A percentile compares a stretch with the other conserved stretches of the same genome.
Evolutionary conservation across 345 rosid species (phyloP).

Genomic region (Limnanthes douglasii): DNA sequence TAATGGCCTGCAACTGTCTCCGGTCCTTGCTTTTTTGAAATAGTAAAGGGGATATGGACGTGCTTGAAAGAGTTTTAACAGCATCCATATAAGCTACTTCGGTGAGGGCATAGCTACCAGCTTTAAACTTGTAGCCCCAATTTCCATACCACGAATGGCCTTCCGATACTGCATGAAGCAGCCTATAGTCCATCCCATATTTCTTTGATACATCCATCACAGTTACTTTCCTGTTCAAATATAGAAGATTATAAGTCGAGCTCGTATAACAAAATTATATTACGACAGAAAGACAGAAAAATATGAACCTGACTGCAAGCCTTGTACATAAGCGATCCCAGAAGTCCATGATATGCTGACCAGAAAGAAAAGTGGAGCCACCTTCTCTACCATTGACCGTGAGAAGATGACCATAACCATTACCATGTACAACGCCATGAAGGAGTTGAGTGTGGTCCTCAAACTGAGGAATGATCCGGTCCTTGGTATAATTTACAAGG

Average conservation of each 20-base stretch:
- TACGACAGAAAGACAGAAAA: not conserved
- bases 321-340: constrained; percentile 51
- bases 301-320: constrained; percentile 32
- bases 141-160: constrained; percentile 59
- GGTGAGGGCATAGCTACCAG: constrained; percentile 51
- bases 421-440: constrained; percentile 63
- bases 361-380: constrained; percentile 44
- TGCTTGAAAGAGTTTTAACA: constrained; percentile 21
- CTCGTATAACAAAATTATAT: too few species aligned
- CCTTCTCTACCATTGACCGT: constrained; percentile 60
- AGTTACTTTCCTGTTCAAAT: constrained; percentile 29
- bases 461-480: constrained; percentile 41
- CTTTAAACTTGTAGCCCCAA: constrained; percentile 55
- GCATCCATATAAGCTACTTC: constrained; percentile 33
- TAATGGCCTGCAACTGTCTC: constrained; percentile 27
- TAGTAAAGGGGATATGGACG: constrained; percentile 26
- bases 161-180: constrained; percentile 36
- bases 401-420: constrained; percentile 66
- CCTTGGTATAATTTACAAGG: constrained; percentile 27
- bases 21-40: constrained; percentile 25
- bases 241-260: too few species aligned
- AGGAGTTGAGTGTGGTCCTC: constrained; percentile 45
- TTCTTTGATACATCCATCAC: constrained; percentile 75
- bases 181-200: constrained; percentile 40
- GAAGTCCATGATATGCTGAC: constrained; percentile 49